Conservation (phyloP, 371 early-diverging fungal genomes). For the Zychaea mexicana region DNA sequence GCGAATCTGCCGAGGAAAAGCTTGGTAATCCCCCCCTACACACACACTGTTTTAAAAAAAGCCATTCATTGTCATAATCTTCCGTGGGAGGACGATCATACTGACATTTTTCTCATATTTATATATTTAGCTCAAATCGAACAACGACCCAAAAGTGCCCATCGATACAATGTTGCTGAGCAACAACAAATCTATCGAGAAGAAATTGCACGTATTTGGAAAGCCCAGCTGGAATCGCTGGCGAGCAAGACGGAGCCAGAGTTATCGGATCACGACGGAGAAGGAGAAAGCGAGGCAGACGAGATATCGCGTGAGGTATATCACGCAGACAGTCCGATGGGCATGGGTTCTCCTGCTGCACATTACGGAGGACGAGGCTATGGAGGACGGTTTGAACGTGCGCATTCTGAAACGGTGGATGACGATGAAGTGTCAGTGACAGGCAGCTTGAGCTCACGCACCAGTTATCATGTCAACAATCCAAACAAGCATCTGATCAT, state of each 20-base stretch:
- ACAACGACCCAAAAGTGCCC: constrained; percentile 82
- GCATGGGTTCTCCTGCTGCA: constrained; percentile 24
- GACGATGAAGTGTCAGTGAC: constrained; percentile 64
- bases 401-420: constrained; percentile 43
- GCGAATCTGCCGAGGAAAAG: constrained; percentile 84
- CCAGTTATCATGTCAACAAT: constrained; percentile 53
- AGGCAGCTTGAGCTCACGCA: constrained; percentile 60
- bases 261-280: constrained; percentile 46
- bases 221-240: constrained; percentile 79
- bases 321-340: constrained; percentile 36
- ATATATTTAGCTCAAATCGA: constrained; percentile 70
- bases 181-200: constrained; percentile 94
- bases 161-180: constrained; percentile 92
- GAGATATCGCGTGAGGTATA: constrained; percentile 37
- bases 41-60: no score
- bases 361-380: constrained; percentile 28
- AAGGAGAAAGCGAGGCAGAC: constrained; percentile 42
- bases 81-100: not conserved
- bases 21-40: constrained; percentile 55
- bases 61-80: not conserved
- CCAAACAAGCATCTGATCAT: constrained; percentile 70
- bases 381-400: constrained; percentile 44
- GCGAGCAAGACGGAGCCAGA: constrained; percentile 54
- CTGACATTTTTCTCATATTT: not conserved
- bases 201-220: constrained; percentile 96